Evolutionary conservation across 495 filamentous ascomycete genomes (phyloP).

Genomic region (Neurospora sp.): DNA sequence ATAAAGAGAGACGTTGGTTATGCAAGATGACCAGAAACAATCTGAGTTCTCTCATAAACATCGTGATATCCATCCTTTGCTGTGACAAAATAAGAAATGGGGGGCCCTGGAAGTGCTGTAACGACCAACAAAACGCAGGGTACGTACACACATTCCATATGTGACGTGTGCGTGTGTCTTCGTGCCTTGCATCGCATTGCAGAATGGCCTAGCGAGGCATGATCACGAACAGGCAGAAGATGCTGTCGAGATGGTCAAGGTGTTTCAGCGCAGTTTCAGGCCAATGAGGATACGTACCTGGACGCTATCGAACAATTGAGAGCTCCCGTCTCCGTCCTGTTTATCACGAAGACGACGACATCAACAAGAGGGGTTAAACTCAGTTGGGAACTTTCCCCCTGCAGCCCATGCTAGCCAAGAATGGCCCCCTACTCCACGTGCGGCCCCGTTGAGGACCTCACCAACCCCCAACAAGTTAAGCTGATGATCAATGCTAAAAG

Average conservation of each 20-base stretch:
- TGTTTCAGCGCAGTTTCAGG: not conserved
- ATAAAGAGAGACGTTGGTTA: not conserved
- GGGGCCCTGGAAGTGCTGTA: not conserved
- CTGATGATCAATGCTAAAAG: not conserved
- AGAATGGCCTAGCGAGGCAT: not conserved
- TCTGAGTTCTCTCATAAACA: not conserved
- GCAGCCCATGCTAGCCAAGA: not conserved
- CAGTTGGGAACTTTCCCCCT: not conserved
- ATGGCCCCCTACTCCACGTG: not conserved
- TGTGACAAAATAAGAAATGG: not conserved
- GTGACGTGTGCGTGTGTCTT: not conserved
- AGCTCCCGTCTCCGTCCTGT: not conserved
- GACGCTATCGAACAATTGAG: not conserved
- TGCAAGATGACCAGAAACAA: not conserved
- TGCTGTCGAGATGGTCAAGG: not conserved
- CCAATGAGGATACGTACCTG: not conserved
- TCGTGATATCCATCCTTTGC: not conserved
- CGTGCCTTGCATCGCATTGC: not conserved
- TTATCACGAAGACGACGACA: not conserved
- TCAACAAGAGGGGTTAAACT: not conserved
- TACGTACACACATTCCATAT: not conserved
- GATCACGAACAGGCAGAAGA: not conserved
- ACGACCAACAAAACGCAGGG: not conserved
- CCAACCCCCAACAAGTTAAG: not conserved
- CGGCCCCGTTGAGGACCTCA: not conserved